Evolutionary conservation across 2,329 filamentous ascomycete species (phyloP).

Genomic region (Daldinia sp.): DNA sequence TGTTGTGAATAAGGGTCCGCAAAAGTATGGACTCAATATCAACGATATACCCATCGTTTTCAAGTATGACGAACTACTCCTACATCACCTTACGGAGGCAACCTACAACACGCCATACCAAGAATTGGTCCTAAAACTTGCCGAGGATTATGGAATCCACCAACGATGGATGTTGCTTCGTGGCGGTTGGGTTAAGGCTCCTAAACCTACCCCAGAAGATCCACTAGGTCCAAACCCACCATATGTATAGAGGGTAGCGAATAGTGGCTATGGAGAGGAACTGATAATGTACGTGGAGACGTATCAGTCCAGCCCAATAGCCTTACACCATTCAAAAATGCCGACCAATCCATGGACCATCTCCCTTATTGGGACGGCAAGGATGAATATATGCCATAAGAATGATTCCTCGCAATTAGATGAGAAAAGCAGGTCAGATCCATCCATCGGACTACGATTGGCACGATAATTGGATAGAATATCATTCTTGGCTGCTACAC

Average conservation of each 20-base stretch:
- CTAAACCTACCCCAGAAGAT: neutral
- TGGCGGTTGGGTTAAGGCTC: constrained; percentile 14
- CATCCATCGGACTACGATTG: neutral
- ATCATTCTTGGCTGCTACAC: neutral
- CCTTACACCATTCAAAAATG: neutral
- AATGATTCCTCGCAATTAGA: neutral
- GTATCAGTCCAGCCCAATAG: neutral
- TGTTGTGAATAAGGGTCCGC: neutral
- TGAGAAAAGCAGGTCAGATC: neutral
- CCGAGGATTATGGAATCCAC: constrained; percentile 8
- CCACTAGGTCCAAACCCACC: constrained; percentile 13
- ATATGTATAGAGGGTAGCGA: neutral
- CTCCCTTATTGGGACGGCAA: neutral
- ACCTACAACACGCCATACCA: constrained; percentile 5
- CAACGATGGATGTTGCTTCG: constrained; percentile 20
- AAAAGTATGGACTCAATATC: neutral
- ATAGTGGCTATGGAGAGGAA: constrained; percentile 14
- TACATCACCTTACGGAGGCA: neutral
- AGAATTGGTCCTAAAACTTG: constrained; percentile 5
- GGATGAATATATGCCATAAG: neutral
- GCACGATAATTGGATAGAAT: neutral
- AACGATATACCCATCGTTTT: neutral
- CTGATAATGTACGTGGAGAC: neutral
- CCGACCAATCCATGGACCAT: neutral
- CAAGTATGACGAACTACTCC: constrained; percentile 7